These are phyloP conservation scores for Yarrowia osloensis DNA, from an alignment of 805 yeast genomes.

Conservation along the genomic window DNA sequence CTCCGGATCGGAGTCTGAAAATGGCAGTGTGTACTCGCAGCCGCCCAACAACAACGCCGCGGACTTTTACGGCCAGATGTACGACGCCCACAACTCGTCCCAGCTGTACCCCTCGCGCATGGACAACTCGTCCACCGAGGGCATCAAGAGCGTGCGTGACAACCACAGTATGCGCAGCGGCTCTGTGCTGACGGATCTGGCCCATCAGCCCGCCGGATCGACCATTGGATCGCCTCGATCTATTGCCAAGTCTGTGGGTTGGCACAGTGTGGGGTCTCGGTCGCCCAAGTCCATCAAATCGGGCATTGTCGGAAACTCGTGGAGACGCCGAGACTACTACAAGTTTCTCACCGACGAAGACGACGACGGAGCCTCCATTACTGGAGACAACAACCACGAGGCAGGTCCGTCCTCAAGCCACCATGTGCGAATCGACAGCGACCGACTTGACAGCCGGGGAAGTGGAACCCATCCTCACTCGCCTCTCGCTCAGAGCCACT, in stretches of 20 bases:
- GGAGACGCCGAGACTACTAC: constrained; percentile 6
- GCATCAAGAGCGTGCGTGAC: constrained; percentile 20
- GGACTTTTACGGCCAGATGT: constrained; percentile 16
- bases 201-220: neutral
- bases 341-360: constrained; percentile 22
- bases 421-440: neutral
- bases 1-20: neutral
- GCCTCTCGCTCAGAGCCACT: constrained; percentile 1
- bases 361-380: neutral
- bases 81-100: constrained; percentile 21
- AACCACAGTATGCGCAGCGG: constrained; percentile 11
- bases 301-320: constrained; percentile 4
- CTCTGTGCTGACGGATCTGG: constrained; percentile 11
- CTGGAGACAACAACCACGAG: neutral
- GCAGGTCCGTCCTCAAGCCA: neutral
- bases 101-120: constrained; percentile 4
- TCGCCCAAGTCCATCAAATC: constrained; percentile 27
- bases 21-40: constrained; percentile 14
- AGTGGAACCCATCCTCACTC: constrained; percentile 2
- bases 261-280: constrained; percentile 16
- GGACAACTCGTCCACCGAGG: constrained; percentile 25
- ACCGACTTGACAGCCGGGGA: neutral
- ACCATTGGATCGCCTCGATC: constrained; percentile 13
- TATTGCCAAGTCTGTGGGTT: constrained; percentile 9
- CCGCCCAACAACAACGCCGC: constrained; percentile 10